Percentiles rank a stretch among this genome's conserved stretches.
Evolutionary conservation across 306 rosid genomes (phyloP).

Genomic region (Hippophae gyantsensis): DNA sequence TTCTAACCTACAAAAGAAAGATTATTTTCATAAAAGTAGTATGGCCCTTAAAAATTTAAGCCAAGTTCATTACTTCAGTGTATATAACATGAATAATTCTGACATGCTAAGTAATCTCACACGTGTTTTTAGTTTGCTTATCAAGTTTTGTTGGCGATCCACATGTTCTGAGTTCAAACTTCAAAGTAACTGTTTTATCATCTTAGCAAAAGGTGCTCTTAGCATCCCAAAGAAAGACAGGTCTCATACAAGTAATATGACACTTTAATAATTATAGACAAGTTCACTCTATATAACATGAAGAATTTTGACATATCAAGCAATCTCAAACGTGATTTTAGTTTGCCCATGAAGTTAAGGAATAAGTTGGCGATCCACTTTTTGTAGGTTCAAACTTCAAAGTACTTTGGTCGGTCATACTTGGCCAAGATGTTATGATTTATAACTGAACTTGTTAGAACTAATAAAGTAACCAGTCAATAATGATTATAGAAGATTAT

Average conservation of each 20-base stretch:
- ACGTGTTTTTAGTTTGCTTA: background rate
- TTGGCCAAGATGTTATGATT: background rate
- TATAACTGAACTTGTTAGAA: background rate
- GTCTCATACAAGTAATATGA: too few species aligned
- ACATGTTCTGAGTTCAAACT: constrained; percentile 9
- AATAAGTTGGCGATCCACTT: constrained; percentile 16
- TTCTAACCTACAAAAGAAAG: too few species aligned
- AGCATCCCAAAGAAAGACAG: too few species aligned
- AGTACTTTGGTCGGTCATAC: background rate
- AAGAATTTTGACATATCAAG: constrained; percentile 3
- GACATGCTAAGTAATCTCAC: constrained; percentile 9
- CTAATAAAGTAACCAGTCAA: background rate
- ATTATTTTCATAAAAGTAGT: too few species aligned
- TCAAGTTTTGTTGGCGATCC: constrained; percentile 14
- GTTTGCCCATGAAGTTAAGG: background rate
- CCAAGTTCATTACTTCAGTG: too few species aligned
- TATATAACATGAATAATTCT: background rate
- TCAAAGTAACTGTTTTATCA: background rate
- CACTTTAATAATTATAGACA: too few species aligned
- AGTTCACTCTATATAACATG: too few species aligned
- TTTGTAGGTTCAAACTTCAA: constrained; percentile 4
- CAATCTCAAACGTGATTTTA: constrained; percentile 5
- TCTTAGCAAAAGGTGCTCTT: background rate
- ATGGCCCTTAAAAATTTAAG: too few species aligned
- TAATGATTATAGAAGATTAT: background rate